Percentiles rank a stretch among this genome's conserved stretches.
Evolutionary conservation across 1,139 yeast genomes (phyloP).

Genomic region (Spathaspora sp.): DNA sequence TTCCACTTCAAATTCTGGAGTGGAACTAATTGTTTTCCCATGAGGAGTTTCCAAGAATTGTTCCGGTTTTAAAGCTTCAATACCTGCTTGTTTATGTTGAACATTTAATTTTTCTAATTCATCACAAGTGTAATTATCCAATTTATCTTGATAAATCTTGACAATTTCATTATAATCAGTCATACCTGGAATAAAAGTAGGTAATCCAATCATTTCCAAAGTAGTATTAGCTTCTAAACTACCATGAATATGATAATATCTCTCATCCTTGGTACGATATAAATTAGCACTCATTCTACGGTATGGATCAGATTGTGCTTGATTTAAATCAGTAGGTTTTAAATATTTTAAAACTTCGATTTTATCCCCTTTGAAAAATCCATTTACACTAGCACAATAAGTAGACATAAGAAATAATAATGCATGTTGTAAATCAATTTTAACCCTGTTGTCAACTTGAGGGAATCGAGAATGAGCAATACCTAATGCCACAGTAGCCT

Average conservation of each 20-base stretch:
- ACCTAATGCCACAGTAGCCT: constrained; percentile 24
- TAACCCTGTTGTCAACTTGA: constrained; percentile 4
- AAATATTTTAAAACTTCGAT: constrained; percentile 18
- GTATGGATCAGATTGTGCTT: constrained; percentile 28
- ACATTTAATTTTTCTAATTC: constrained; percentile 21
- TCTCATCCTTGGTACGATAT: constrained; percentile 28
- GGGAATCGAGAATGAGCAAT: constrained; percentile 22
- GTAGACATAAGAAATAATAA: constrained; percentile 26
- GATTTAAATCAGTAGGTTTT: constrained; percentile 25
- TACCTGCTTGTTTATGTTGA: constrained; percentile 27
- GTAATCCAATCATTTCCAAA: constrained; percentile 32
- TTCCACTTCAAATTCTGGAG: constrained; percentile 24
- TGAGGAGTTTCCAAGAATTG: constrained; percentile 27
- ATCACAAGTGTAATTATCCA: constrained; percentile 19
- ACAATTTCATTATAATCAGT: constrained; percentile 24
- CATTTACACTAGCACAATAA: constrained; percentile 27
- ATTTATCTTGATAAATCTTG: constrained; percentile 19
- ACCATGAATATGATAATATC: constrained; percentile 32
- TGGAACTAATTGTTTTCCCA: constrained; percentile 20
- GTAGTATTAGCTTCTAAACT: constrained; percentile 30
- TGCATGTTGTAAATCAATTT: constrained; percentile 27
- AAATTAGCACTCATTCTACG: constrained; percentile 32
- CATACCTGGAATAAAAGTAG: constrained; percentile 21
- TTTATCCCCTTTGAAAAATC: constrained; percentile 24
- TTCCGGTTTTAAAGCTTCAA: constrained; percentile 24